A percentile compares a stretch with the other conserved stretches of the same genome.
Conservation (phyloP, 805 yeast genomes). For the Vanderwaltozyma polyspora region DNA sequence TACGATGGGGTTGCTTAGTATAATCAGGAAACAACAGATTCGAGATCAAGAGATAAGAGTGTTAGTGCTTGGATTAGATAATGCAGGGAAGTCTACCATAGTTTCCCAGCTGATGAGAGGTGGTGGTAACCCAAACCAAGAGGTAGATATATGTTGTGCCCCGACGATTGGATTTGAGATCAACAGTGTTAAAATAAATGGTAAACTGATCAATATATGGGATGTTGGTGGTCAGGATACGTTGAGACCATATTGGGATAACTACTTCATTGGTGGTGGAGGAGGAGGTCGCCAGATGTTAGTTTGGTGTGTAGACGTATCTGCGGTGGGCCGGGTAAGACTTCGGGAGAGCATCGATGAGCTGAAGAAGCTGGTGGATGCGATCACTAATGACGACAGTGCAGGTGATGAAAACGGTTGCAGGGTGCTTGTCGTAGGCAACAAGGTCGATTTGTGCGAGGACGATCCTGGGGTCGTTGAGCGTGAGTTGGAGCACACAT, state of each 20-base stretch:
- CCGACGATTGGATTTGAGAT: conserved; percentile 92
- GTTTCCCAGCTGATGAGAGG: conserved; percentile 47
- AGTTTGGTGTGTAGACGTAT: conserved; percentile 87
- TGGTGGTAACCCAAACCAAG: conserved; percentile 27
- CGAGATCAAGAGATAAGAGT: conserved; percentile 71
- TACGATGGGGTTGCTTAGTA: conserved; percentile 68
- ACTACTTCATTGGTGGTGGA: conserved; percentile 77
- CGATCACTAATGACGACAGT: too few relatives aligned
- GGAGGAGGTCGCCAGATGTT: too few relatives aligned
- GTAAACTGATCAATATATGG: conserved; percentile 54
- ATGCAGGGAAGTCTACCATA: conserved; percentile 84
- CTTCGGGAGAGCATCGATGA: too few relatives aligned
- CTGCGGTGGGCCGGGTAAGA: too few relatives aligned
- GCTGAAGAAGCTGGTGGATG: too few relatives aligned
- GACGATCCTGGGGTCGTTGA: too few relatives aligned
- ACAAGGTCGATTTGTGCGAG: too few relatives aligned
- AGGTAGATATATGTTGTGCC: conserved; percentile 34
- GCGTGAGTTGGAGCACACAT: too few relatives aligned
- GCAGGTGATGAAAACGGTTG: too few relatives aligned
- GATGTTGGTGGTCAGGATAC: conserved; percentile 88
- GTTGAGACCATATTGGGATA: conserved; percentile 83
- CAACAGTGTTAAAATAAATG: conserved; percentile 38
- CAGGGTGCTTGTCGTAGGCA: too few relatives aligned
- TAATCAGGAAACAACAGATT: conserved; percentile 69
- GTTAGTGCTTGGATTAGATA: conserved; percentile 74